Evolutionary conservation across 495 filamentous ascomycete species (phyloP).

Genomic region (Bombardia bombarda): DNA sequence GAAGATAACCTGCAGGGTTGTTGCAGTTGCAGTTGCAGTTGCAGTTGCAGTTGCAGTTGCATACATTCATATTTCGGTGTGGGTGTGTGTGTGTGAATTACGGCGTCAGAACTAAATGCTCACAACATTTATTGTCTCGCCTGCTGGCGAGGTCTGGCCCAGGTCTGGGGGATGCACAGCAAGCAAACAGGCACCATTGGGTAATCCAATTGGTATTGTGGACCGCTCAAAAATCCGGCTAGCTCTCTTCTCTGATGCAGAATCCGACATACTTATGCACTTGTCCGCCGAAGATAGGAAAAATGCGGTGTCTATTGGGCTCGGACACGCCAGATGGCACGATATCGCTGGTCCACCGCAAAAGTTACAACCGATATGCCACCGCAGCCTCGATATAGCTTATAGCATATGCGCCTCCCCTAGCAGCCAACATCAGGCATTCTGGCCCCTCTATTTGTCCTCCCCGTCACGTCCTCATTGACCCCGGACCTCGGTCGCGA

Average conservation of each 20-base stretch:
- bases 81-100: too few species aligned
- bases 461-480: slow-evolving; percentile 6
- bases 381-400: slow-evolving; percentile 13
- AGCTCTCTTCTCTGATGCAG: slow-evolving; percentile 19
- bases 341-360: slow-evolving; percentile 34
- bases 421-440: slow-evolving; percentile 12
- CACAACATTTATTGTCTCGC: too few species aligned
- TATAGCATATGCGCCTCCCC: slow-evolving; percentile 14
- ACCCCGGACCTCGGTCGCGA: slow-evolving; percentile 10
- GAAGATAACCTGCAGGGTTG: slow-evolving; percentile 10
- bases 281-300: slow-evolving; percentile 21
- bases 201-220: slow-evolving; percentile 9
- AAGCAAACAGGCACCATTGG: neutral
- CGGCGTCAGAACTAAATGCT: too few species aligned
- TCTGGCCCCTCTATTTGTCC: slow-evolving; percentile 12
- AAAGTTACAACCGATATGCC: slow-evolving; percentile 15
- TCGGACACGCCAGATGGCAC: slow-evolving; percentile 42
- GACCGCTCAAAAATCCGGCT: slow-evolving; percentile 15
- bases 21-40: slow-evolving; percentile 5
- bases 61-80: too few species aligned
- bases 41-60: too few species aligned
- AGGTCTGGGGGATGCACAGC: slow-evolving; percentile 9
- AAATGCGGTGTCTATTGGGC: slow-evolving; percentile 24
- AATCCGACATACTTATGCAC: slow-evolving; percentile 22
- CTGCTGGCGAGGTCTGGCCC: too few species aligned